Evolutionary conservation across 805 yeast genomes (phyloP).

Genomic region (Teunomyces tritomae): DNA sequence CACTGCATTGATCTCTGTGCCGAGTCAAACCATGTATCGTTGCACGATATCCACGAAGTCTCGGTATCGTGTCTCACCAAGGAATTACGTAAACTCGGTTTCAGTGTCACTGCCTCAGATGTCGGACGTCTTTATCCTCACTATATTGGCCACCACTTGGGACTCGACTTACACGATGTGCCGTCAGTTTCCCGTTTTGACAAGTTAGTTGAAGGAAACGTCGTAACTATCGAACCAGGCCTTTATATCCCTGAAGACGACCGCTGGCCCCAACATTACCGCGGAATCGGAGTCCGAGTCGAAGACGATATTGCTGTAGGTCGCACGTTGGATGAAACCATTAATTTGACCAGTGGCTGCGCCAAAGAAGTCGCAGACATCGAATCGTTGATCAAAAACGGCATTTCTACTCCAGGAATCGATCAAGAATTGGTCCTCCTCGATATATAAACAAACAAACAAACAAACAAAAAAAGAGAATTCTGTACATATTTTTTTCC

Average conservation of each 20-base stretch:
- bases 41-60: constrained; percentile 72
- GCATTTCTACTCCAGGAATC: constrained; percentile 50
- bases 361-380: constrained; percentile 83
- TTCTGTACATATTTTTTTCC: background rate
- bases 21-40: constrained; percentile 47
- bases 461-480: background rate
- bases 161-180: constrained; percentile 85
- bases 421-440: constrained; percentile 32
- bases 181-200: constrained; percentile 61
- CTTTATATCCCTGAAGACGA: constrained; percentile 77
- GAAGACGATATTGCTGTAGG: constrained; percentile 93
- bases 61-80: constrained; percentile 58
- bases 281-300: constrained; percentile 89
- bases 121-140: constrained; percentile 77
- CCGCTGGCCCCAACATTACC: constrained; percentile 73
- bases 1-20: constrained; percentile 71
- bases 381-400: constrained; percentile 62
- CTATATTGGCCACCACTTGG: constrained; percentile 92
- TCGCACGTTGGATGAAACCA: constrained; percentile 44
- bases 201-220: constrained; percentile 65
- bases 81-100: constrained; percentile 74
- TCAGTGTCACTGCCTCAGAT: constrained; percentile 52
- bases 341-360: constrained; percentile 71
- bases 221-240: constrained; percentile 95
- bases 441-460: too few relatives aligned